Base-by-base conservation (phyloP, 306 rosid species). In the Begonia fuchsioides region DNA sequence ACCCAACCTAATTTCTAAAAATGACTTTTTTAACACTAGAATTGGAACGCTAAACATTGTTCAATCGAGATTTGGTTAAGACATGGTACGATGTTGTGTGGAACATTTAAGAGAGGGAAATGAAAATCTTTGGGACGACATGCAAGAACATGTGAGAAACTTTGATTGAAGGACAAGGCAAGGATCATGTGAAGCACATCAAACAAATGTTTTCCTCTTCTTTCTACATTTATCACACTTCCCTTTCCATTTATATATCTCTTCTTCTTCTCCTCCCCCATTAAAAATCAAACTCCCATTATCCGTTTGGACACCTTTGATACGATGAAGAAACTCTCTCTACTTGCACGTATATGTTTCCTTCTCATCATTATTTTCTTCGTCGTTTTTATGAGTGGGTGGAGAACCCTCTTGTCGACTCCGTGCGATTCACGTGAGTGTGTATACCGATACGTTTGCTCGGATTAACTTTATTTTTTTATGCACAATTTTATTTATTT, bases 61-160 rank as follows among this genome's bases (percentile, higher is more conserved):
- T n/a, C n/a, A n/a, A n/a, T n/a, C n/a, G n/a, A n/a, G n/a, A n/a
- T n/a, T n/a, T n/a, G n/a, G n/a, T n/a, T n/a, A n/a, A n/a, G n/a
- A n/a, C n/a, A n/a, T n/a, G n/a, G n/a, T n/a, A n/a, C n/a, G n/a
- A n/a, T n/a, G n/a, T n/a, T n/a, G n/a, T n/a, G n/a, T n/a, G n/a
- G n/a, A n/a, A n/a, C n/a, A n/a, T n/a, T 20, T 20, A 20, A 20
- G 8, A 26, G 35, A 26, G 35, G 35, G 35, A 4, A 26, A 26
- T 4, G 35, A 26, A 50, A 35, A 52, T 48, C 20, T 32, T 39
- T 58, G 55, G 46, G n/a, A 26, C 47, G 65, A 70, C 90, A 63
- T 64, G 60, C 62, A 57, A 66, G 62, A 72, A 76, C 87, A 69
- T 76, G 72, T 78, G 90, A 83, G 64, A 44, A 17, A 14, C 59